Base-by-base conservation (phyloP, 148 eudicot genomes). In the Fagopyrum tataricum region DNA sequence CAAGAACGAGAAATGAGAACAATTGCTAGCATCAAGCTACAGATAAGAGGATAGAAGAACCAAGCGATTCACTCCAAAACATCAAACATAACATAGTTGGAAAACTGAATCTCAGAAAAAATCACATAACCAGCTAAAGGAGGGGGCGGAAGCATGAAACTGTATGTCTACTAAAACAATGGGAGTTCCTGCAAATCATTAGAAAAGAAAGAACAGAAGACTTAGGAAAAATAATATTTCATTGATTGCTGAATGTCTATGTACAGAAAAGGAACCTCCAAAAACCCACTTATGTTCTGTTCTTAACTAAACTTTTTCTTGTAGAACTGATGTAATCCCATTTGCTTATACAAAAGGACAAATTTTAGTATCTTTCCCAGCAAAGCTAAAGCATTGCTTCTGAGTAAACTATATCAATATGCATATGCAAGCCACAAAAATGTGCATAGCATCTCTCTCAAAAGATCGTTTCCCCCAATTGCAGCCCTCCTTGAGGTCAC, bases 371-470 rank as follows among this genome's bases (percentile, higher is more conserved):
- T 58, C 8, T 21, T 55, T 23, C 64, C 64, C 31, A 61, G 39
- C 67, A 61, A 12, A 61, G 67, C 67, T 61, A 61, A 13, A 26
- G 17, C 67, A 61, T 61, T 61, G n/a, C 5, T 41, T n/a, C 24
- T 31, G 37, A 31, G 37, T 31, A n/a, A 15, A 67, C 5, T n/a
- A n/a, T 41, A 67, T 17, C 71, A 8, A 41, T 17, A 66, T 66
- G n/a, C 39, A 66, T 37, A 66, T 31, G 17, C 43, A 66, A 6
- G 44, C 23, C 43, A 66, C 70, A 66, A 66, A 66, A 66, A 66
- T 31, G 70, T 66, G 70, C 70, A 66, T 40, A 14, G 70, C 70
- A 31, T 40, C 44, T 40, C 44, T 37, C 17, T 66, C 61, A 20
- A 55, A 20, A 55, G 8, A 55, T 3, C 21, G 11, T 18, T 55